A percentile compares a stretch with the other conserved stretches of the same genome.
phyloP scores from a whole-genome alignment of 106 monocot species.

The Allium sativum region DNA sequence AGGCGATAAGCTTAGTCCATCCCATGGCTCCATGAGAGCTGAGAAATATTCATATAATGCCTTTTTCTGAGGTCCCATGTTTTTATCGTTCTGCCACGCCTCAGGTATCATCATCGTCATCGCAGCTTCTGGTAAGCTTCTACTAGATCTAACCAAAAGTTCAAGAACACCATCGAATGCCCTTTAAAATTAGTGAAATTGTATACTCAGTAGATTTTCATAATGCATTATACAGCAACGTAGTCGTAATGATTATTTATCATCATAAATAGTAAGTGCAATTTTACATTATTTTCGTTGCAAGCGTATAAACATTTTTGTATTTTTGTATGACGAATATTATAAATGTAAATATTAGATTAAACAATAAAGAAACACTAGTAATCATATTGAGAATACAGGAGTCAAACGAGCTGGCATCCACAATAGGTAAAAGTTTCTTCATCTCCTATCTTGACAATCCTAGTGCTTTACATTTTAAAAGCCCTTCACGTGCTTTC shows the following conservation, averaged over 20 bases:
- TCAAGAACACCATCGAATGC: slow-evolving; percentile 98
- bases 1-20: too few species aligned
- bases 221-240: too few species aligned
- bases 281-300: too few species aligned
- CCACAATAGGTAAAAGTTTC: slow-evolving; percentile 91
- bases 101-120: slow-evolving; percentile 99
- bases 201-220: too few species aligned
- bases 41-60: slow-evolving; percentile 96
- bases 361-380: too few species aligned
- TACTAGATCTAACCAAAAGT: slow-evolving; percentile 81
- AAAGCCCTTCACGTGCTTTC: slow-evolving; percentile 93
- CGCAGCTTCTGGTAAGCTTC: slow-evolving; percentile 90
- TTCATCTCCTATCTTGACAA: slow-evolving; percentile 83
- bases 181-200: slow-evolving; percentile 25
- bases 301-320: too few species aligned
- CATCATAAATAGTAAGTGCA: too few species aligned
- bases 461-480: slow-evolving; percentile 78
- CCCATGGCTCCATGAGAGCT: slow-evolving; percentile 98
- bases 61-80: slow-evolving; percentile 91
- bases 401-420: slow-evolving; percentile 96
- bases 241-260: too few species aligned
- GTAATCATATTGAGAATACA: slow-evolving; percentile 22
- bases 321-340: too few species aligned
- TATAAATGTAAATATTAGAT: too few species aligned
- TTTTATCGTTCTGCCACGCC: slow-evolving; percentile 97